Base-by-base conservation (phyloP, 768 basidiomycete genomes). In the Coprinopsis marcescibilis region DNA sequence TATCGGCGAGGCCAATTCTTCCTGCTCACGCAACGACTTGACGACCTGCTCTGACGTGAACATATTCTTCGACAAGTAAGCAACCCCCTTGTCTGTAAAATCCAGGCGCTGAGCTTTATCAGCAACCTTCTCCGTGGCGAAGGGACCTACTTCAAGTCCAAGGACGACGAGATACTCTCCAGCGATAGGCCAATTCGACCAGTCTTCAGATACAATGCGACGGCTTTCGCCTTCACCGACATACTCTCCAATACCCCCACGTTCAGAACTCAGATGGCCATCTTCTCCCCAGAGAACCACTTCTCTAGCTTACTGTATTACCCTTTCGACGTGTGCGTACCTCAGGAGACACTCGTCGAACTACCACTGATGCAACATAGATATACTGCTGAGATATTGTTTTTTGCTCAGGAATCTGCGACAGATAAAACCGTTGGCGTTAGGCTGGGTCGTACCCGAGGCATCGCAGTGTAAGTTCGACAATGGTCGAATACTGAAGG, bases 51-150 rank as follows among this genome's bases (percentile, higher is more conserved):
- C 46, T 12, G 53, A 55, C 38, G 45, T 59, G 37, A 47, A 58
- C 35, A 49, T 60, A 2, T 59, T 53, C 27, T 61, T 59, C 30
- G 60, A 57, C 43, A 52, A 48, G 58, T 59, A 41, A 4, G 52
- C 26, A 13, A 21, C 13, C 25, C 17, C 1, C 3, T 14, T 15
- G 17, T 36, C 25, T 23, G 3, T 20, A 10, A 15, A 26, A 17
- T 43, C 21, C 23, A 15, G 6, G 2, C 19, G 20, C 13, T 24
- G 17, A 13, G 14, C 25, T 44, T 14, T 13, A 13, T 8, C 24
- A 57, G 56, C 21, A 61, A 57, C 39, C 48, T 56, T 3, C 48
- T 59, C 8, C 32, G 45, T 2, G 32, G 40, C 3, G 42, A 29
- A 3, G 51, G 49, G 19, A 15, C 48, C 4, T 34, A 15, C 3